phyloP scores from a whole-genome alignment of 441 rosid species.

The Adansonia madagascariensis region DNA sequence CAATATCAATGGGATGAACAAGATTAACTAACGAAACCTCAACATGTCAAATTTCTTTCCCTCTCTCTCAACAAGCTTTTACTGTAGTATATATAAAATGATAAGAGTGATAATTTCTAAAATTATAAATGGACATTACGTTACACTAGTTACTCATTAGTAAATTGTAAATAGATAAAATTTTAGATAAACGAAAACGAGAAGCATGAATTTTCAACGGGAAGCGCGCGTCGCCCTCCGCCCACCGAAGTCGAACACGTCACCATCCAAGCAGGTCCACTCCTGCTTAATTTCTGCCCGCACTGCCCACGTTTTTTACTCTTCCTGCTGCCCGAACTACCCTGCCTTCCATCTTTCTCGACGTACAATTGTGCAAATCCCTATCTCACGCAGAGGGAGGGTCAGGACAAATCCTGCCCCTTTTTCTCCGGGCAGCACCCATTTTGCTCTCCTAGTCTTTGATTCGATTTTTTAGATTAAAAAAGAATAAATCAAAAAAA shows the following conservation, averaged over 20 bases:
- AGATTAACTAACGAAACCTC: too few relatives aligned
- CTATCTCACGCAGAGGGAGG: not conserved
- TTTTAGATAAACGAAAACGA: not conserved
- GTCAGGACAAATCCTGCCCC: conserved; percentile 28
- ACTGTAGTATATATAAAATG: too few relatives aligned
- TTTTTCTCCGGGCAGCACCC: conserved; percentile 34
- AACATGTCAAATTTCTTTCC: too few relatives aligned
- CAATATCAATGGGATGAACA: too few relatives aligned
- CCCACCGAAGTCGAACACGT: conserved; percentile 37
- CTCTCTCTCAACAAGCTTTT: too few relatives aligned
- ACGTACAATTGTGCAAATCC: not conserved
- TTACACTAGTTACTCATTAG: not conserved
- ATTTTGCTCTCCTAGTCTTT: conserved; percentile 28
- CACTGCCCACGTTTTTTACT: conserved; percentile 17
- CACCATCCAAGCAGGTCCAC: conserved; percentile 39
- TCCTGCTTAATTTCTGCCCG: conserved; percentile 31
- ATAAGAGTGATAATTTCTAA: too few relatives aligned
- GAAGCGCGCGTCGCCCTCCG: conserved; percentile 5
- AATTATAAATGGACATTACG: not conserved
- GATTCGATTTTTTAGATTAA: conserved; percentile 24
- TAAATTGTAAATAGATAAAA: not conserved
- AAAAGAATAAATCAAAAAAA: not conserved
- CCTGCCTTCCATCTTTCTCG: conserved; percentile 11
- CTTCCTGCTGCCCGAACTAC: conserved; percentile 27
- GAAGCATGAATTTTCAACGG: not conserved